Base-by-base conservation (phyloP, 2,329 filamentous ascomycete genomes). In the Fusarium hostae region DNA sequence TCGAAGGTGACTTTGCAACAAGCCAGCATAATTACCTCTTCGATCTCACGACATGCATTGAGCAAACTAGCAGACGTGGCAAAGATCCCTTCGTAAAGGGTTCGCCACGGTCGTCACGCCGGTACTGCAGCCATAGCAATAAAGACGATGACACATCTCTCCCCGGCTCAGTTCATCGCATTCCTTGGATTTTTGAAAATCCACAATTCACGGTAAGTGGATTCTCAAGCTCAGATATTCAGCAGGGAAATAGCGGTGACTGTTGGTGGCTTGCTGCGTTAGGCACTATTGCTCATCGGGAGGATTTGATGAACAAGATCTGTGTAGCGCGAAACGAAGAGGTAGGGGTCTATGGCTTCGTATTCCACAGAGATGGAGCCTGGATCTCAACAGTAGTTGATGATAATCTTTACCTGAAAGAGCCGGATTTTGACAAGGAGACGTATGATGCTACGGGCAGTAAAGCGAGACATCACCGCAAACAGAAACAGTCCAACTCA, bases 211-310 rank as follows among this genome's bases (percentile, higher is more conserved):
- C 78, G 12, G 70, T 82, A 22, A 78, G 80, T 43, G 80, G 81
- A 13, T 84, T 78, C 70, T 80, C 81, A 8, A 77, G 79, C 44
- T 81, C 82, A 2, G 82, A 84, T 43, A 81, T 84, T 68, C 81
- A 82, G 71, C 83, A 84, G 56, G 83, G 83, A n/a, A 66, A 66
- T 8, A 86, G 87, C 71, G 91, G 91, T 3, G 90, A 94, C 77
- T 94, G 92, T 79, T 94, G 91, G 91, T 89, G 92, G 78, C 85
- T 94, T 77, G 90, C 91, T 9, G 90, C 90, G 1, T 80, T 94
- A 20, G 90, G 89, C 24, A 91, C 91, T 0, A 86, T 93, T 72
- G 89, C 88, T 16, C 91, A 92, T 72, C 88, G 90, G 70, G 82
- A 86, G 52, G 88, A 87, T 8, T 78, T 93, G 37, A 91, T 94